These are phyloP conservation scores for Vitis hybrid DNA, from an alignment of 177 flowering plant genomes.

Conservation along the genomic window DNA sequence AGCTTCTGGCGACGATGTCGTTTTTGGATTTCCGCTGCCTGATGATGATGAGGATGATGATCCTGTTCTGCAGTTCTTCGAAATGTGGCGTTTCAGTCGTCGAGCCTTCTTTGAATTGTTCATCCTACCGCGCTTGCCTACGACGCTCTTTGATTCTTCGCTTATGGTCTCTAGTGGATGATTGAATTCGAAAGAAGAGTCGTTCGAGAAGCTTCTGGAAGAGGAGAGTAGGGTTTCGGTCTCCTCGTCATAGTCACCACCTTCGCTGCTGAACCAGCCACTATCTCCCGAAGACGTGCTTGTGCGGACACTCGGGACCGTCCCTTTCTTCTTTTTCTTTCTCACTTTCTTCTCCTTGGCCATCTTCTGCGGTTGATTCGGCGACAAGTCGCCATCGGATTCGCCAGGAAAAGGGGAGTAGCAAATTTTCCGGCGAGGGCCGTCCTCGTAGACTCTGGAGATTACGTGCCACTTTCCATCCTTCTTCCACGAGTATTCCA, in stretches of 20 bases:
- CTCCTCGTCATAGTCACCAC: constrained; percentile 14
- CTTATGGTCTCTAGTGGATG: background rate
- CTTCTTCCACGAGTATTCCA: constrained; percentile 6
- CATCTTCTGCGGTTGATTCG: background rate
- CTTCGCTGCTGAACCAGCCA: constrained; percentile 19
- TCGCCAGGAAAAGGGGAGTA: background rate
- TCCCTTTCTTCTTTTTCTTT: constrained; percentile 5
- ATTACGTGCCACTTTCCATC: constrained; percentile 4
- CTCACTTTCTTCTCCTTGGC: background rate
- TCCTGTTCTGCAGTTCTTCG: background rate
- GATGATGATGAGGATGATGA: background rate
- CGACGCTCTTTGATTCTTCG: background rate
- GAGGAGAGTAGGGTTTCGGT: constrained; percentile 18
- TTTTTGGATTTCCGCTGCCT: background rate
- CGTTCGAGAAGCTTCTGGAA: constrained; percentile 26
- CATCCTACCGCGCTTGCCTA: background rate
- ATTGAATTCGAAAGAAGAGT: constrained; percentile 7
- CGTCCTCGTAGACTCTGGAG: constrained; percentile 1
- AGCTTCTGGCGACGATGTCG: background rate
- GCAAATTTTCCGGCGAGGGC: constrained; percentile 7
- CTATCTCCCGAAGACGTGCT: constrained; percentile 15
- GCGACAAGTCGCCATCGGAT: background rate
- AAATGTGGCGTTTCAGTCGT: constrained; percentile 5
- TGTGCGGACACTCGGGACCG: background rate
- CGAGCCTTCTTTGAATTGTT: background rate